Percentiles rank a stretch among this genome's conserved stretches.
Evolutionary conservation across 73 alveolate species (phyloP).

Genomic region (Breviolum minutum): DNA sequence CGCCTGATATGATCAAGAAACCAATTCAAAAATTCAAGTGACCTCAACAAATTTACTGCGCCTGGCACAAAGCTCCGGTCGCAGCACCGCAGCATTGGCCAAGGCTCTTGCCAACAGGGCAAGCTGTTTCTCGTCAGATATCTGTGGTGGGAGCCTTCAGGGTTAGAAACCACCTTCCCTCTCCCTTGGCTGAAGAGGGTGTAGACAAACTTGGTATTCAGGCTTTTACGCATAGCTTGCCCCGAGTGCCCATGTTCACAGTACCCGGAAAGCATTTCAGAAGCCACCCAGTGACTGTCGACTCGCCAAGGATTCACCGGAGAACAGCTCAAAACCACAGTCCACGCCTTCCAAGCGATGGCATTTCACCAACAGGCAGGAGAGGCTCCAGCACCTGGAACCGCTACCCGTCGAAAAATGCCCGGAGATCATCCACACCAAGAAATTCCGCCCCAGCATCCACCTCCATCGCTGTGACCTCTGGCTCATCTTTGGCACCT

Average conservation of each 20-base stretch:
- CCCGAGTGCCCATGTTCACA: too few species aligned
- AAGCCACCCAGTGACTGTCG: too few species aligned
- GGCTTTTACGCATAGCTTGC: too few species aligned
- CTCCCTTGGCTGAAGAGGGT: too few species aligned
- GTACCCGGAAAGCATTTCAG: too few species aligned
- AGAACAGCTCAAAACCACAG: too few species aligned
- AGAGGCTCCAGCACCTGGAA: conserved; percentile 11
- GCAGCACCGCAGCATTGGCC: not conserved
- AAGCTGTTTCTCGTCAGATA: conserved; percentile 22
- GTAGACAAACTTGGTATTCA: too few species aligned
- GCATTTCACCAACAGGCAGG: conserved; percentile 3
- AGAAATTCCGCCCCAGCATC: not conserved
- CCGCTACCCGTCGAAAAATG: not conserved
- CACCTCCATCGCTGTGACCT: not conserved
- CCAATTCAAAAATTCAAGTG: too few species aligned
- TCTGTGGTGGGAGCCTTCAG: not conserved
- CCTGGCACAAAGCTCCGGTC: conserved; percentile 47
- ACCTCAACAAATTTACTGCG: not conserved
- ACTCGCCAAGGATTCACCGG: too few species aligned
- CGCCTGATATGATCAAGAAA: too few species aligned
- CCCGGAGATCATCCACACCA: not conserved
- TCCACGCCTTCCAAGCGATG: conserved; percentile 10
- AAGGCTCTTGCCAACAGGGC: conserved; percentile 47
- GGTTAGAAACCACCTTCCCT: not conserved
- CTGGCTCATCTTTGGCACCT: conserved; percentile 52